phyloP scores from a whole-genome alignment of 257 asterid genomes.

The Fraxinus excelsior region DNA sequence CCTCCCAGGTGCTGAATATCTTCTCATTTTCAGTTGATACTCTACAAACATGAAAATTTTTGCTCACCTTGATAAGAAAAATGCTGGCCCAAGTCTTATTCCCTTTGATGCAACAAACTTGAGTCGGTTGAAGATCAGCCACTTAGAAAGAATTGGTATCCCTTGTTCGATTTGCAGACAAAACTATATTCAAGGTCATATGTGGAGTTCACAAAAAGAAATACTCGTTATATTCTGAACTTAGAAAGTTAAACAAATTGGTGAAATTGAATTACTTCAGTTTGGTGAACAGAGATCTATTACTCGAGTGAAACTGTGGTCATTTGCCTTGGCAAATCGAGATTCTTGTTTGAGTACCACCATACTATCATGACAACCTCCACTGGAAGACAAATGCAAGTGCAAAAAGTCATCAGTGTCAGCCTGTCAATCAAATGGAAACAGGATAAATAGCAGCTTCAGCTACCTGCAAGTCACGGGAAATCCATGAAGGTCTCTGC shows the following conservation, averaged over 20 bases:
- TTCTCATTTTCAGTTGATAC: background rate
- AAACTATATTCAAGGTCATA: constrained; percentile 56
- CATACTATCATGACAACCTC: constrained; percentile 86
- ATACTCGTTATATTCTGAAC: constrained; percentile 22
- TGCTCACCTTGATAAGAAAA: constrained; percentile 80
- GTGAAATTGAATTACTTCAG: background rate
- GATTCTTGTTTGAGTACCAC: constrained; percentile 91
- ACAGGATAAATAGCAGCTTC: constrained; percentile 21
- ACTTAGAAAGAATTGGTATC: constrained; percentile 83
- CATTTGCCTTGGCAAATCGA: constrained; percentile 80
- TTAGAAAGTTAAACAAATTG: constrained; percentile 9
- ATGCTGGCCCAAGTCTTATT: constrained; percentile 81
- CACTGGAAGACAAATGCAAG: constrained; percentile 55
- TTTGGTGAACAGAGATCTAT: constrained; percentile 25
- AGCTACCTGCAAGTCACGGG: constrained; percentile 93
- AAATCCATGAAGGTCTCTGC: constrained; percentile 85
- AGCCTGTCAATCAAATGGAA: constrained; percentile 15
- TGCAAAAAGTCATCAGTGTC: constrained; percentile 15
- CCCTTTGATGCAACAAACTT: constrained; percentile 90
- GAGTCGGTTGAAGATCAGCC: constrained; percentile 92
- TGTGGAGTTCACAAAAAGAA: constrained; percentile 7
- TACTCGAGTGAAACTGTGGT: constrained; percentile 79
- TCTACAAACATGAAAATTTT: constrained; percentile 20
- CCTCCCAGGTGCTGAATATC: constrained; percentile 13
- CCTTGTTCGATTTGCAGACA: constrained; percentile 96